Percentiles rank a stretch among this genome's conserved stretches.
phyloP scores from a whole-genome alignment of 768 basidiomycete species.

The Leccinum barrowsii region DNA sequence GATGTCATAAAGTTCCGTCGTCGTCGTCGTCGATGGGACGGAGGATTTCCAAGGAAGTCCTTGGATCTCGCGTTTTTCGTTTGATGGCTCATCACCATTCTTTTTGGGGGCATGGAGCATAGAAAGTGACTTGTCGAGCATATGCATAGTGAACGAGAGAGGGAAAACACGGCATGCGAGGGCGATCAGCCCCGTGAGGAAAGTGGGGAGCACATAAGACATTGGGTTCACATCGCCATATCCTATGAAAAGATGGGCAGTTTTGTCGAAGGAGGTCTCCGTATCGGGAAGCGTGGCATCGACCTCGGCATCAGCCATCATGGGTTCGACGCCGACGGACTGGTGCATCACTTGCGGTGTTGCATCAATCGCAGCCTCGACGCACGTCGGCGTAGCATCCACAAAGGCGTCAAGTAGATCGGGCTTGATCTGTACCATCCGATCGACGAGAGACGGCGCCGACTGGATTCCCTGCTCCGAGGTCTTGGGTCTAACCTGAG shows the following conservation, averaged over 20 bases:
- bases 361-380: constrained; percentile 46
- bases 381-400: constrained; percentile 49
- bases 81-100: constrained; percentile 26
- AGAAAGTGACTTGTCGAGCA: constrained; percentile 35
- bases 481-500: constrained; percentile 39
- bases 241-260: constrained; percentile 19
- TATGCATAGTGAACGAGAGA: constrained; percentile 45
- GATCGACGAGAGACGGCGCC: constrained; percentile 34
- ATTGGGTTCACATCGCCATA: constrained; percentile 31
- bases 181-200: constrained; percentile 39
- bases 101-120: constrained; percentile 31
- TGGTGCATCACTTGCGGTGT: constrained; percentile 33
- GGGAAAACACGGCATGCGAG: constrained; percentile 47
- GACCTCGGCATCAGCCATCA: constrained; percentile 31
- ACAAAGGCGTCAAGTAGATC: constrained; percentile 39
- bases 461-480: constrained; percentile 37
- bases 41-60: constrained; percentile 20
- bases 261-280: constrained; percentile 24
- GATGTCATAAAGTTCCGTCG: constrained; percentile 30
- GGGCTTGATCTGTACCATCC: constrained; percentile 40
- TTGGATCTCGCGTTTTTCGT: constrained; percentile 31
- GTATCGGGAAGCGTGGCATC: constrained; percentile 30
- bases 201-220: constrained; percentile 27
- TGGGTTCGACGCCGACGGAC: constrained; percentile 27
- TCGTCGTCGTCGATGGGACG: constrained; percentile 20